Evolutionary conservation across 805 yeast genomes (phyloP), one percentile per base, ranked within the genome.

Genomic region (Torulaspora franciscae): DNA sequence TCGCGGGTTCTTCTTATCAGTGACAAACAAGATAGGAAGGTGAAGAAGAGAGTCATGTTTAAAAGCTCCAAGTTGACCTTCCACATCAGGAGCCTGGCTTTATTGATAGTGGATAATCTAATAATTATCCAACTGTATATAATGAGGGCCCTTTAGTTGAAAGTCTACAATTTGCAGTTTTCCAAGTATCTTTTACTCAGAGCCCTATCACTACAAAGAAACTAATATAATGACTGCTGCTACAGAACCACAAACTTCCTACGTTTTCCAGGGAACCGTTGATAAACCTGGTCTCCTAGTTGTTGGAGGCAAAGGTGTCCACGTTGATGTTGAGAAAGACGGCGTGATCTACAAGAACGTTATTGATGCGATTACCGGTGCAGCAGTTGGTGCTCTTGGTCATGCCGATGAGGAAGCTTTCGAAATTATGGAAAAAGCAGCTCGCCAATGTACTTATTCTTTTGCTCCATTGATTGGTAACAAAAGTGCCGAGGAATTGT

Each of bases 381-480:
- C 79, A n/a, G 78, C 79, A 19, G 79, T 74, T 29, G 73, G 73
- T 28, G 68, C 75, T 6, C 55, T 74, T 8, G 78, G 79, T 17
- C 72, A 70, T 53, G 64, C 61, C 37, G 75, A 72, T 47, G 62
- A 61, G 33, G 65, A 61, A 6, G 58, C 53, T 23, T 43, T 42
- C 14, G 70, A 69, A 25, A 65, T 73, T 40, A 56, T 67, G 28
- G 56, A 59, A 13, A 70, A 69, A n/a, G 73, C 70, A 22, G 67
- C 71, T 5, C 56, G 59, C 38, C 58, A 57, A 19, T 58, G 66
- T 9, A 64, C 66, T 7, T 74, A 71, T 54, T 58, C 72, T 7
- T 72, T 66, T 50, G 64, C 67, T 22, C 42, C 56, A 6, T 37
- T 51, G 35, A 50, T 60, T 24, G 48, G 68, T 41, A 71, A 70